Evolutionary conservation across 768 basidiomycete genomes (phyloP).

Genomic region (Trametes gibbosa): DNA sequence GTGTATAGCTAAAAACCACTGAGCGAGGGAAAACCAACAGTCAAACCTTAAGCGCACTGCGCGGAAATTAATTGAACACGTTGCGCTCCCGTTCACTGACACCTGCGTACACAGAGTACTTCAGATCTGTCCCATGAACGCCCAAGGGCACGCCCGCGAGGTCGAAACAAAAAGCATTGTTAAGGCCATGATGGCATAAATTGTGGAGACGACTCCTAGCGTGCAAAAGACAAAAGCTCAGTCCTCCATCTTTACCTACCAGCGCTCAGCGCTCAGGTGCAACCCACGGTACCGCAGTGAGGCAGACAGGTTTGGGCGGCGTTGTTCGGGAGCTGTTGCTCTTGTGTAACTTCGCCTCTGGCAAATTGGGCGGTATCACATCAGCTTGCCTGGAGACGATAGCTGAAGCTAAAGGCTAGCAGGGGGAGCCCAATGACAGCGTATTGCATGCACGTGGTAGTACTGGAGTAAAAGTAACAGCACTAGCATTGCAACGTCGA

Average conservation of each 20-base stretch:
- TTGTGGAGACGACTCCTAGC: not conserved
- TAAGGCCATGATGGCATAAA: not conserved
- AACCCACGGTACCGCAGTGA: not conserved
- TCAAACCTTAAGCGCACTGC: slow-evolving; percentile 7
- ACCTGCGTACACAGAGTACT: not conserved
- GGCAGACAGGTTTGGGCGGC: not conserved
- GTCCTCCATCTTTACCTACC: not conserved
- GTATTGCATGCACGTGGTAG: too few relatives aligned
- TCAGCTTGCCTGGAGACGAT: not conserved
- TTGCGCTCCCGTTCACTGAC: not conserved
- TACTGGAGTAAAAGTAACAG: too few relatives aligned
- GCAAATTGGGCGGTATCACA: not conserved
- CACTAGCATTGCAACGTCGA: too few relatives aligned
- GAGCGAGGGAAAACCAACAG: slow-evolving; percentile 1
- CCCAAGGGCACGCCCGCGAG: not conserved
- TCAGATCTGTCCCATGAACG: not conserved
- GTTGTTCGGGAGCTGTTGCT: not conserved
- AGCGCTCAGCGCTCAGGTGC: not conserved
- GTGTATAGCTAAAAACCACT: slow-evolving; percentile 6
- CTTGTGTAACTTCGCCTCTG: not conserved
- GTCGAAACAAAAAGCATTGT: slow-evolving; percentile 8
- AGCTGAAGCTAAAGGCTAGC: not conserved
- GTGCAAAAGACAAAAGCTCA: slow-evolving; percentile 3
- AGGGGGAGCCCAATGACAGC: too few relatives aligned
- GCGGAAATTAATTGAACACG: not conserved